phyloP scores from a whole-genome alignment of 495 filamentous ascomycete species.

The Bombardia bombarda region DNA sequence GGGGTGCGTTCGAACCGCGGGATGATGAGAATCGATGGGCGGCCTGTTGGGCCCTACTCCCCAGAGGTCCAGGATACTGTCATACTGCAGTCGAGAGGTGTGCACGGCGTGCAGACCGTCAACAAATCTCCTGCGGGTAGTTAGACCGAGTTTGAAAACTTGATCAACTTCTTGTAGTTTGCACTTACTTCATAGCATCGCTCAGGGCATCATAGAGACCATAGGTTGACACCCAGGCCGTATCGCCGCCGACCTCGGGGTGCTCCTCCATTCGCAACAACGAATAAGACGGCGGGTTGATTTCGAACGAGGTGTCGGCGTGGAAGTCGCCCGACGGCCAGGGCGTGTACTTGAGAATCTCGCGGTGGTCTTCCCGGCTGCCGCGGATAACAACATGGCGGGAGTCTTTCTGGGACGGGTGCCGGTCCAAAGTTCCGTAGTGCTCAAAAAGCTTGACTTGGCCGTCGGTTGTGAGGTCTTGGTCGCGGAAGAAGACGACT shows the following conservation, averaged over 20 bases:
- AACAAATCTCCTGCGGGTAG: slow-evolving; percentile 31
- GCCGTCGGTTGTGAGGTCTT: slow-evolving; percentile 42
- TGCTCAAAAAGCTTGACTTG: slow-evolving; percentile 47
- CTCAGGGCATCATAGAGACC: slow-evolving; percentile 45
- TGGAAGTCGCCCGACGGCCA: slow-evolving; percentile 38
- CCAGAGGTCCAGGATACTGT: slow-evolving; percentile 40
- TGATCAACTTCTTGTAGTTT: background rate
- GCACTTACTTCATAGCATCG: slow-evolving; percentile 17
- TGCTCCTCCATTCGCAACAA: slow-evolving; percentile 49
- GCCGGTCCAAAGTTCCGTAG: slow-evolving; percentile 40
- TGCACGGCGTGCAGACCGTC: slow-evolving; percentile 44
- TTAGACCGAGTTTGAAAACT: background rate
- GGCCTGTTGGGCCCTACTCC: slow-evolving; percentile 38
- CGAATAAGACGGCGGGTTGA: slow-evolving; percentile 45
- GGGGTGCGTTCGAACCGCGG: slow-evolving; percentile 47
- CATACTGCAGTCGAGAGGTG: slow-evolving; percentile 41
- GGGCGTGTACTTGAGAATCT: slow-evolving; percentile 30
- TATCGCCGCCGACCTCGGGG: slow-evolving; percentile 45
- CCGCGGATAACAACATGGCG: slow-evolving; percentile 26
- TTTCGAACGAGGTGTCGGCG: slow-evolving; percentile 45
- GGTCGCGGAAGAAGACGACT: slow-evolving; percentile 43
- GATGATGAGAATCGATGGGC: slow-evolving; percentile 47
- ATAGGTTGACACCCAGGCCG: slow-evolving; percentile 45
- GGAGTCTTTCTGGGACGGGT: slow-evolving; percentile 41
- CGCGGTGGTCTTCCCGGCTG: slow-evolving; percentile 30